These are phyloP conservation scores for Grosmannia clavigera DNA, from an alignment of 2,329 filamentous ascomycete species.

Conservation along the genomic window DNA sequence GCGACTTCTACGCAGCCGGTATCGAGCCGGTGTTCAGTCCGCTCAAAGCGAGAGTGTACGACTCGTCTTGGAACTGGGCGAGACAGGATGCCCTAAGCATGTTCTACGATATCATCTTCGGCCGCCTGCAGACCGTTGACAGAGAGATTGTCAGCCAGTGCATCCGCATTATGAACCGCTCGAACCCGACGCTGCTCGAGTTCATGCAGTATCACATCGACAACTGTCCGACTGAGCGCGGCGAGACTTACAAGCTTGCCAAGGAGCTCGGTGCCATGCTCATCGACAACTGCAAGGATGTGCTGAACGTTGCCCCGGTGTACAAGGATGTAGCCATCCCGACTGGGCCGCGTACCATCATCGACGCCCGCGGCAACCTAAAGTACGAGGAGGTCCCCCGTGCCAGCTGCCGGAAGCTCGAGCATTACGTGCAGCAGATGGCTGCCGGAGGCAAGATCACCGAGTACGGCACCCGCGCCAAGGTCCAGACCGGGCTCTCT, in stretches of 20 bases:
- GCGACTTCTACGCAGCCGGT: conserved; percentile 87
- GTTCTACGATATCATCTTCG: conserved; percentile 99
- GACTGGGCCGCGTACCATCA: conserved; percentile 82
- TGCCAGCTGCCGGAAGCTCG: conserved; percentile 84
- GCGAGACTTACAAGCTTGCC: conserved; percentile 95
- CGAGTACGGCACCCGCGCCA: conserved; percentile 94
- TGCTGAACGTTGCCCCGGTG: conserved; percentile 67
- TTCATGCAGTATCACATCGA: conserved; percentile 99
- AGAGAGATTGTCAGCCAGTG: conserved; percentile 97
- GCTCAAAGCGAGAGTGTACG: conserved; percentile 90
- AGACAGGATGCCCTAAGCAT: conserved; percentile 94
- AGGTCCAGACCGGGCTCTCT: conserved; percentile 90
- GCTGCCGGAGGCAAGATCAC: conserved; percentile 96
- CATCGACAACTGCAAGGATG: conserved; percentile 95
- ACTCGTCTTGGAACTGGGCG: conserved; percentile 99
- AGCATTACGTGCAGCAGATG: conserved; percentile 98
- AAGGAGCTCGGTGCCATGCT: conserved; percentile 88
- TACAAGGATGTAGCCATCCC: conserved; percentile 95
- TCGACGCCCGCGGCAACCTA: conserved; percentile 85
- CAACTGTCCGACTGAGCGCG: conserved; percentile 90
- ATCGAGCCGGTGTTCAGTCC: conserved; percentile 91
- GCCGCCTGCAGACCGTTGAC: conserved; percentile 81
- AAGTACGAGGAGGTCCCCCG: conserved; percentile 82
- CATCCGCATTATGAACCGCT: conserved; percentile 98
- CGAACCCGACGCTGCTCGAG: conserved; percentile 86